phyloP scores from a whole-genome alignment of 2,329 filamentous ascomycete species.

The Chrysoporthe deuterocubensis region DNA sequence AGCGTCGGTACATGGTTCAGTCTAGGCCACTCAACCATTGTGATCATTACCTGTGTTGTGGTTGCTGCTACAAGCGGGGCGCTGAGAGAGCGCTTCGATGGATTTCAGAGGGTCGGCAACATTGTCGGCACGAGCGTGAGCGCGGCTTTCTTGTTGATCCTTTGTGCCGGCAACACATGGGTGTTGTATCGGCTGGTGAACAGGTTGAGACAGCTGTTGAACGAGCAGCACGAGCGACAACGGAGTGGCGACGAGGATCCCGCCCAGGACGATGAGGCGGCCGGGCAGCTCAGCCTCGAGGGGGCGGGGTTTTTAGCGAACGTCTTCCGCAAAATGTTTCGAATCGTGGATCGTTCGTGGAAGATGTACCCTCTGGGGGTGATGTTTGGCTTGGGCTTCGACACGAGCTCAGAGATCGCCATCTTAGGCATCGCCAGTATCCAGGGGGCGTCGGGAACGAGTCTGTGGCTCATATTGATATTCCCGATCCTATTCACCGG shows the following conservation, averaged over 20 bases:
- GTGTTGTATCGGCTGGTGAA: slow-evolving; percentile 79
- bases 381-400: slow-evolving; percentile 90
- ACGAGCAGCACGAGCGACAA: slow-evolving; percentile 40
- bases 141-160: slow-evolving; percentile 78
- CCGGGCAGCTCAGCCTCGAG: slow-evolving; percentile 67
- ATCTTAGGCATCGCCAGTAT: slow-evolving; percentile 88
- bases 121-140: slow-evolving; percentile 90
- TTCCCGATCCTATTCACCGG: slow-evolving; percentile 89
- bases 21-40: slow-evolving; percentile 90
- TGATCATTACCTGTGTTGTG: slow-evolving; percentile 86
- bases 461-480: slow-evolving; percentile 91
- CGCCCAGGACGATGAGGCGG: slow-evolving; percentile 41
- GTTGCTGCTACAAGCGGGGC: slow-evolving; percentile 90
- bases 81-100: slow-evolving; percentile 77
- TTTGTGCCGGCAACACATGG: slow-evolving; percentile 84
- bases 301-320: slow-evolving; percentile 76
- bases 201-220: slow-evolving; percentile 67
- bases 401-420: slow-evolving; percentile 93
- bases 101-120: slow-evolving; percentile 78
- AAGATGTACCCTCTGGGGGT: slow-evolving; percentile 95
- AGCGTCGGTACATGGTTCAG: slow-evolving; percentile 96
- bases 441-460: slow-evolving; percentile 82
- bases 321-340: slow-evolving; percentile 76
- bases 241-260: slow-evolving; percentile 13
- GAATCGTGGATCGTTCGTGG: slow-evolving; percentile 76